Percentiles rank a stretch among this genome's conserved stretches.
Evolutionary conservation across 129 eudicot species (phyloP).

Genomic region (Cynara cardunculus): DNA sequence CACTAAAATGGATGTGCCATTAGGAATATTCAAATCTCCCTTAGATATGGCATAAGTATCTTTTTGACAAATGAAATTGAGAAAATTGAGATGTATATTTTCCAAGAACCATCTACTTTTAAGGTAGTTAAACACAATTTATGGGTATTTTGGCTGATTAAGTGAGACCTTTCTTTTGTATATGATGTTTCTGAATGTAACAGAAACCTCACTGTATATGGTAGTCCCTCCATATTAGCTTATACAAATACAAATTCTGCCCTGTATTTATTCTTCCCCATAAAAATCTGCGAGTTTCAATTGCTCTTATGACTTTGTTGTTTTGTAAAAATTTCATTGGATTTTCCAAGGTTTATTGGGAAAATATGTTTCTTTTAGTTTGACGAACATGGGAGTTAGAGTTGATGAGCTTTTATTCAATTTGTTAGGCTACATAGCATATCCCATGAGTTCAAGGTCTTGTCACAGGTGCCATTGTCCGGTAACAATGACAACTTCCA

Average conservation of each 20-base stretch:
- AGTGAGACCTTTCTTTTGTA: constrained; percentile 4
- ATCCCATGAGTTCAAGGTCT: not conserved
- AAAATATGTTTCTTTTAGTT: not conserved
- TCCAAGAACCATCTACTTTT: not conserved
- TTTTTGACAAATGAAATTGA: not conserved
- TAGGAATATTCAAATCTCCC: not conserved
- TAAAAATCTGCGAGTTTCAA: not conserved
- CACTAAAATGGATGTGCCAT: no score
- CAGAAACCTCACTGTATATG: not conserved
- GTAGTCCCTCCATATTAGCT: not conserved
- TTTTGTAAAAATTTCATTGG: not conserved
- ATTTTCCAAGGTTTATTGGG: not conserved
- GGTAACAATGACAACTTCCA: not conserved
- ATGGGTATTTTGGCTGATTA: not conserved
- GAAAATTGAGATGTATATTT: not conserved
- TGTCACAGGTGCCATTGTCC: not conserved
- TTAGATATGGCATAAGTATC: no score
- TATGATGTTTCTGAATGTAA: not conserved
- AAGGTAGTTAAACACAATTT: not conserved
- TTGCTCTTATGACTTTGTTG: no score
- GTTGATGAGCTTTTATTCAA: no score
- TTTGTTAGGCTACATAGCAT: not conserved
- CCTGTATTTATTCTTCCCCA: not conserved
- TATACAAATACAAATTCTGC: not conserved
- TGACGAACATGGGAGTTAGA: not conserved